Percentiles rank a stretch among this genome's conserved stretches.
These are phyloP conservation scores for Amanita jacksonii DNA, from an alignment of 768 basidiomycete genomes.

Conservation along the genomic window DNA sequence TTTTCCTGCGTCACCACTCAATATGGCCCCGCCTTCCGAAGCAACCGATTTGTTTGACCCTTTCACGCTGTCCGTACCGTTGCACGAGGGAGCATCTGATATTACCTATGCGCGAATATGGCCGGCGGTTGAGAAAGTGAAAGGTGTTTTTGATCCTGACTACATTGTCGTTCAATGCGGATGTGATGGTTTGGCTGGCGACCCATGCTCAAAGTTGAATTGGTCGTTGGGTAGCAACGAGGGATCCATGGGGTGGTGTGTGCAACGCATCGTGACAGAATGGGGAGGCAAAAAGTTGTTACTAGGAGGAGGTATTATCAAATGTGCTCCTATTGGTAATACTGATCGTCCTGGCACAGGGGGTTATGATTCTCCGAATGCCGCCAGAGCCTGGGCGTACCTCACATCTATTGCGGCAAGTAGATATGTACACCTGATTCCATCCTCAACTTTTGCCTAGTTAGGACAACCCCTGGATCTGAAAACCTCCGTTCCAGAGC, in stretches of 20 bases:
- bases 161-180: conserved; percentile 82
- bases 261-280: conserved; percentile 36
- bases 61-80: conserved; percentile 73
- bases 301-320: conserved; percentile 58
- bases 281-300: conserved; percentile 59
- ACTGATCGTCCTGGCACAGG: conserved; percentile 33
- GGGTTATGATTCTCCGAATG: conserved; percentile 78
- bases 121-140: conserved; percentile 51
- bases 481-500: conserved; percentile 69
- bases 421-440: conserved; percentile 6
- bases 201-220: conserved; percentile 69
- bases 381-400: conserved; percentile 80
- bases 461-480: conserved; percentile 41
- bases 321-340: conserved; percentile 10
- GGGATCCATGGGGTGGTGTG: conserved; percentile 66
- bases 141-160: conserved; percentile 59
- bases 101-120: conserved; percentile 57
- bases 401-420: conserved; percentile 70
- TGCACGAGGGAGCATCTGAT: conserved; percentile 60
- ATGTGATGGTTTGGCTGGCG: conserved; percentile 78
- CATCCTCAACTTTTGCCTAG: conserved; percentile 24
- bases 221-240: conserved; percentile 47
- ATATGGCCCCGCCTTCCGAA: conserved; percentile 31
- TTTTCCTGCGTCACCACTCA: conserved; percentile 58
- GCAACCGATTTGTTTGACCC: conserved; percentile 35